Conservation (phyloP, 2,329 filamentous ascomycete species). For the Fusarium guadeloupense region DNA sequence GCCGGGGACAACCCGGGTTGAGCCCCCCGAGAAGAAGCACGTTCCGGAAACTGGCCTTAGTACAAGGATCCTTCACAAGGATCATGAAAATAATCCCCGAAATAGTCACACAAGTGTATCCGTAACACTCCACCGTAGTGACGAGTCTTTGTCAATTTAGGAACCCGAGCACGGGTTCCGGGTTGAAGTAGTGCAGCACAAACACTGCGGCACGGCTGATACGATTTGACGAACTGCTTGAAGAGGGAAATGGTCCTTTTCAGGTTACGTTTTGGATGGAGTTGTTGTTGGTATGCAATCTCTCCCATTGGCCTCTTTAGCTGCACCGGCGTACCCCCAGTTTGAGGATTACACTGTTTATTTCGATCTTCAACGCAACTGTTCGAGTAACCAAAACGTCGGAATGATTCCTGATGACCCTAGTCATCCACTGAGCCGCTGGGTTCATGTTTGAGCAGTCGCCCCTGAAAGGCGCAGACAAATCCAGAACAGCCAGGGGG, state of each 20-base stretch:
- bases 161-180: not conserved
- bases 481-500: not conserved
- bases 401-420: too few species aligned
- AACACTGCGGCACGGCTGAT: not conserved
- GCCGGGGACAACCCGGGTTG: not conserved
- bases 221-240: not conserved
- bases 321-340: not conserved
- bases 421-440: not conserved
- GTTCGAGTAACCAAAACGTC: too few species aligned
- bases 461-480: not conserved
- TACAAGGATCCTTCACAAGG: not conserved
- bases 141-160: not conserved
- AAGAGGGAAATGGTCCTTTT: not conserved
- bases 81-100: not conserved
- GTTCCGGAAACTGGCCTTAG: slow-evolving; percentile 3
- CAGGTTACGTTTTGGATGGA: not conserved
- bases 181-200: not conserved
- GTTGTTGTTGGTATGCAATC: too few species aligned
- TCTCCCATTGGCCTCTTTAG: not conserved
- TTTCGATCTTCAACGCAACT: not conserved
- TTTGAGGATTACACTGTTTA: not conserved
- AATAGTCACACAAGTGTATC: not conserved
- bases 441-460: not conserved
- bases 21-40: not conserved
- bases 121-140: not conserved